Percentiles rank a stretch among this genome's conserved stretches.
Conservation (phyloP, 1,284 basidiomycete species). For the Cryptococcus floricola region DNA sequence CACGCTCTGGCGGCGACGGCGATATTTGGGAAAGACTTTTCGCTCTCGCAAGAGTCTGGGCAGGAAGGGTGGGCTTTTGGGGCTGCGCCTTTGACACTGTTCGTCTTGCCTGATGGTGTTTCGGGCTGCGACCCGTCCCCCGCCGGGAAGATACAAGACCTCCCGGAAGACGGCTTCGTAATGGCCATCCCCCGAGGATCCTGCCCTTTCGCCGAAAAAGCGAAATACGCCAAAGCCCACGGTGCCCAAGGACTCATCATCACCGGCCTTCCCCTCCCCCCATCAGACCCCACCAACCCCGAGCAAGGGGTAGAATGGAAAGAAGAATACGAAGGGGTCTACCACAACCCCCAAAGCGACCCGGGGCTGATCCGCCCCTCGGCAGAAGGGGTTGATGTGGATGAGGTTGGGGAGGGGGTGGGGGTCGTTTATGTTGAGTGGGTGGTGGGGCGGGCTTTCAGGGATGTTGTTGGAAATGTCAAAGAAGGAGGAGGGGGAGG, state of each 20-base stretch:
- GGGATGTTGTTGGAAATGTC: slow-evolving; percentile 6
- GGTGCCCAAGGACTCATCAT: slow-evolving; percentile 72
- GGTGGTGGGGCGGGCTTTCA: slow-evolving; percentile 21
- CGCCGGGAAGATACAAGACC: background rate
- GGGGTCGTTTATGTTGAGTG: slow-evolving; percentile 33
- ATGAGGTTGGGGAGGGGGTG: slow-evolving; percentile 12
- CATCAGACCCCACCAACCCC: background rate
- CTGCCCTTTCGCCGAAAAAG: slow-evolving; percentile 79
- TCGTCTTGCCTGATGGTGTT: slow-evolving; percentile 7
- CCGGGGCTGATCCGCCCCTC: slow-evolving; percentile 35
- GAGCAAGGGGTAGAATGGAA: slow-evolving; percentile 2
- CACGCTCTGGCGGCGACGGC: slow-evolving; percentile 61
- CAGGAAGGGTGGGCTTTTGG: slow-evolving; percentile 8
- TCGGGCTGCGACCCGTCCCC: background rate
- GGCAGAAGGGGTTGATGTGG: slow-evolving; percentile 16
- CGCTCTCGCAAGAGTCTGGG: background rate
- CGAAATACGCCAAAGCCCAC: slow-evolving; percentile 60
- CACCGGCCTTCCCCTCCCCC: slow-evolving; percentile 47
- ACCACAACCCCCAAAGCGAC: too few species aligned
- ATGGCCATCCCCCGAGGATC: slow-evolving; percentile 56
- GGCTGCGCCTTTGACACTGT: slow-evolving; percentile 3
- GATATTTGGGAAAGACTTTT: slow-evolving; percentile 58
- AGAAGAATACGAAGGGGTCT: background rate
- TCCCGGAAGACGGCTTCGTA: slow-evolving; percentile 14
- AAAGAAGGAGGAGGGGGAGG: background rate